Evolutionary conservation across 106 monocot genomes (phyloP).

Genomic region (Phalaenopsis equestris): DNA sequence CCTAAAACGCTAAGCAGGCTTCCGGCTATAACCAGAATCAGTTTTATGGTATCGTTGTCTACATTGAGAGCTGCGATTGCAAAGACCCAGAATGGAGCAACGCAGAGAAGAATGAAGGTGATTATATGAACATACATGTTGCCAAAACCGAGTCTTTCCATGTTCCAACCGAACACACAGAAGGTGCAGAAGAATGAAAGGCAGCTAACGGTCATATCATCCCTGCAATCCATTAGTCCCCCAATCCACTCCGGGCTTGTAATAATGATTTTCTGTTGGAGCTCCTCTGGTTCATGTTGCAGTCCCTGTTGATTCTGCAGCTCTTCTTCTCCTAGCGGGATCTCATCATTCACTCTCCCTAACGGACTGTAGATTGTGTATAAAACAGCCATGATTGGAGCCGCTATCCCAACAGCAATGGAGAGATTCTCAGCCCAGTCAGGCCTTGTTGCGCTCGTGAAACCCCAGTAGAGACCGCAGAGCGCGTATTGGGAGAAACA

Average conservation of each 20-base stretch:
- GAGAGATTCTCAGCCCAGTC: constrained; percentile 21
- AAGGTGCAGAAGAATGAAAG: constrained; percentile 22
- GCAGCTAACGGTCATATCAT: neutral
- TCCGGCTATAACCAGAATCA: constrained; percentile 11
- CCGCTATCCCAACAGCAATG: constrained; percentile 23
- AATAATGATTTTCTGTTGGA: neutral
- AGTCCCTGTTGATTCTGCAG: neutral
- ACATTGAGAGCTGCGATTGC: constrained; percentile 23
- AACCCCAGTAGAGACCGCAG: constrained; percentile 58
- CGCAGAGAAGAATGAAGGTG: constrained; percentile 16
- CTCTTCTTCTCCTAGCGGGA: neutral
- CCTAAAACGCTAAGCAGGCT: constrained; percentile 18
- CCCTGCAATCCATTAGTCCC: constrained; percentile 16
- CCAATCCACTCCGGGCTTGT: constrained; percentile 20
- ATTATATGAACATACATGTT: constrained; percentile 36
- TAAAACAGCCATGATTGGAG: constrained; percentile 30
- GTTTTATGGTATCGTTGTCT: neutral
- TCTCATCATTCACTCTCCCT: constrained; percentile 11
- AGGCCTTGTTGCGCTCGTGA: constrained; percentile 19
- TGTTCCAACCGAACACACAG: constrained; percentile 39
- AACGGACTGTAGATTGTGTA: constrained; percentile 34
- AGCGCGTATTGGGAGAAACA: constrained; percentile 39
- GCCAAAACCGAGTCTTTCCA: constrained; percentile 28
- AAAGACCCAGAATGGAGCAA: constrained; percentile 26
- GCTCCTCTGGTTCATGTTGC: neutral